Conservation (phyloP, 148 eudicot genomes). For the Rhododendron ovatum region DNA sequence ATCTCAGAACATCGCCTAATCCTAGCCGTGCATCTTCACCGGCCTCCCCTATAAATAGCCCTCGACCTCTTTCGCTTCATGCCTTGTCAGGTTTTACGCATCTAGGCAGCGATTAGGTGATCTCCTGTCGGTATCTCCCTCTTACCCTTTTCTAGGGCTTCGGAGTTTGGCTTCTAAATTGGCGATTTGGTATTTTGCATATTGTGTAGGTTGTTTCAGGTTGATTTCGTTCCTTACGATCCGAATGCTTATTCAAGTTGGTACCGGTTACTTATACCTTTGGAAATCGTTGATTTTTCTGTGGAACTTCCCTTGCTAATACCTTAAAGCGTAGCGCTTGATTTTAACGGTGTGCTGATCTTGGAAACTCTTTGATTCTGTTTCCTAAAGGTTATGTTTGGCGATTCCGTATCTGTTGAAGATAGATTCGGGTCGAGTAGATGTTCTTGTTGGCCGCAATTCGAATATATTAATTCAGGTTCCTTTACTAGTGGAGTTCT, state of each 20-base stretch:
- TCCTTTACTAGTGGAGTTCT: not conserved
- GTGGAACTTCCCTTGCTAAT: not conserved
- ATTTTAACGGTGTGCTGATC: not conserved
- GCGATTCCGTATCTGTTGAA: not conserved
- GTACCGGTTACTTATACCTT: not conserved
- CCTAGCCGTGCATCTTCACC: not conserved
- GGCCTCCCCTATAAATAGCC: not conserved
- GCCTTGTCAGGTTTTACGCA: not conserved
- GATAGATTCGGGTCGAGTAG: not conserved
- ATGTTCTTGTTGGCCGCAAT: not conserved
- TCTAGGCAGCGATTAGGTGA: not conserved
- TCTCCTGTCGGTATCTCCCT: no score
- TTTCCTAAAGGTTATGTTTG: not conserved
- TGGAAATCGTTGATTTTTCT: not conserved
- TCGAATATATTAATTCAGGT: not conserved
- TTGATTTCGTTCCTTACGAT: not conserved
- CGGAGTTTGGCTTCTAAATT: not conserved
- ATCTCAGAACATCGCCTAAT: not conserved
- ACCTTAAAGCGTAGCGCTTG: not conserved
- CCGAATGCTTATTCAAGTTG: not conserved
- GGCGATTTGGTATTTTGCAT: not conserved
- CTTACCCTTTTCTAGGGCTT: not conserved
- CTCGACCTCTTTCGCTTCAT: not conserved
- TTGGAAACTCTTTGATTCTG: not conserved
- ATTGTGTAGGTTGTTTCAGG: not conserved